A percentile compares a stretch with the other conserved stretches of the same genome.
phyloP scores from a whole-genome alignment of 805 yeast species.

The Candida maris region DNA sequence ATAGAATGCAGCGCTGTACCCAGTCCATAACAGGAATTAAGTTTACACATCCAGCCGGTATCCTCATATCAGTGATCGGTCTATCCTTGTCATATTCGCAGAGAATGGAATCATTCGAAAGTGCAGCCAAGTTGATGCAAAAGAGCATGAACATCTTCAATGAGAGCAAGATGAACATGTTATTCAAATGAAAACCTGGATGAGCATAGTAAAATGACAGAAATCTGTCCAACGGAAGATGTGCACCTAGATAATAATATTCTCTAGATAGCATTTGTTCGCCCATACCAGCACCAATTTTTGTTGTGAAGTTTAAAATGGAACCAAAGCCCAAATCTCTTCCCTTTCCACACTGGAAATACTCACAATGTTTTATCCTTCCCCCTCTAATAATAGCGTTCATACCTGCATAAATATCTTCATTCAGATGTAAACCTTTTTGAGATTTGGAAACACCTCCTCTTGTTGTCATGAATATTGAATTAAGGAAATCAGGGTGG shows the following conservation, averaged over 20 bases:
- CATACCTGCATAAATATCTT: slow-evolving; percentile 86
- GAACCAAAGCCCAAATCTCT: slow-evolving; percentile 83
- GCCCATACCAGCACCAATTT: slow-evolving; percentile 90
- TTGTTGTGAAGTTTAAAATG: slow-evolving; percentile 75
- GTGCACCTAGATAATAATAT: slow-evolving; percentile 74
- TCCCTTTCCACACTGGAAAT: slow-evolving; percentile 83
- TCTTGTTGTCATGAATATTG: slow-evolving; percentile 74
- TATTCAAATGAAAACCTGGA: slow-evolving; percentile 82
- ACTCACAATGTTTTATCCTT: slow-evolving; percentile 79
- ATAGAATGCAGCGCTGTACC: slow-evolving; percentile 68
- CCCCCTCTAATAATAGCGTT: slow-evolving; percentile 77
- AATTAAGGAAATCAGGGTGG: slow-evolving; percentile 79
- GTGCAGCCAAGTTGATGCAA: slow-evolving; percentile 56
- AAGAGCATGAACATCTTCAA: slow-evolving; percentile 59
- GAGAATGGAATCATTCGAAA: slow-evolving; percentile 56
- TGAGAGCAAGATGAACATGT: slow-evolving; percentile 68
- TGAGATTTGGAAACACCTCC: slow-evolving; percentile 89
- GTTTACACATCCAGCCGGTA: slow-evolving; percentile 69
- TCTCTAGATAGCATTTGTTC: slow-evolving; percentile 83
- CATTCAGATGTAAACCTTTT: slow-evolving; percentile 76
- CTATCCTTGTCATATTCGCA: slow-evolving; percentile 57
- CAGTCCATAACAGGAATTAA: slow-evolving; percentile 69
- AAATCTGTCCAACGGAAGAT: slow-evolving; percentile 73
- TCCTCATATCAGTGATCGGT: slow-evolving; percentile 59
- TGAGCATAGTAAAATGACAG: slow-evolving; percentile 80